phyloP scores from a whole-genome alignment of 805 yeast species.

The Teunomyces aglyptinius region DNA sequence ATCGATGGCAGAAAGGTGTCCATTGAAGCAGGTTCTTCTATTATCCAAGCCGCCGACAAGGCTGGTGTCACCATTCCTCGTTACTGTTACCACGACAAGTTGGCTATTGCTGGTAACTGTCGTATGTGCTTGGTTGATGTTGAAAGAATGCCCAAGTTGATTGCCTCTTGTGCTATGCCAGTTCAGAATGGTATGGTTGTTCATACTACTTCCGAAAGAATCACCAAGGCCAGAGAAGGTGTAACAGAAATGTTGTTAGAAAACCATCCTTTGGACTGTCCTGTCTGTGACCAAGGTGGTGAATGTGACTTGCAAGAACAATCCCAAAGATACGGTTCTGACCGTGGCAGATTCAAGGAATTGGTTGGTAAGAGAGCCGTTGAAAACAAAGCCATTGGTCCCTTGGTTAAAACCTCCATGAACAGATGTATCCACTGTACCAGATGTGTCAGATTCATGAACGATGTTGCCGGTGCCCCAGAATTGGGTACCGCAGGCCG shows the following conservation, averaged over 20 bases:
- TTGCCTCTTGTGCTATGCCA: slow-evolving; percentile 90
- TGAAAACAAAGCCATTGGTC: slow-evolving; percentile 88
- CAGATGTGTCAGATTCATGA: slow-evolving; percentile 84
- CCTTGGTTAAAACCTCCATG: slow-evolving; percentile 86
- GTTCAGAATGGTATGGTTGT: slow-evolving; percentile 90
- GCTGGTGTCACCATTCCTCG: slow-evolving; percentile 88
- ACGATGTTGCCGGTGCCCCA: slow-evolving; percentile 90
- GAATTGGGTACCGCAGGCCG: slow-evolving; percentile 88
- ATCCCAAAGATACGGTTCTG: slow-evolving; percentile 76
- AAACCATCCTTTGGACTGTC: slow-evolving; percentile 91
- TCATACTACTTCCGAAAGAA: slow-evolving; percentile 73
- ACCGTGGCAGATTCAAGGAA: slow-evolving; percentile 82
- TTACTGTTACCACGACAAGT: slow-evolving; percentile 88
- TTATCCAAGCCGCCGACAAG: slow-evolving; percentile 88
- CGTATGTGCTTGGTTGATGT: slow-evolving; percentile 91
- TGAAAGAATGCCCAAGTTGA: slow-evolving; percentile 84
- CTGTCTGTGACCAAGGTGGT: slow-evolving; percentile 92
- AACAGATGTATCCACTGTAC: slow-evolving; percentile 92
- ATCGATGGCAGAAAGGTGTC: slow-evolving; percentile 72
- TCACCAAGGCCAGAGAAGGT: slow-evolving; percentile 82
- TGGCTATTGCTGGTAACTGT: slow-evolving; percentile 89
- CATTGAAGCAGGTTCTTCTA: slow-evolving; percentile 83
- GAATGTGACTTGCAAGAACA: slow-evolving; percentile 93
- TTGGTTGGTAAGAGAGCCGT: slow-evolving; percentile 84
- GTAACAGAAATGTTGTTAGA: slow-evolving; percentile 85